Conservation (phyloP, 1,284 basidiomycete genomes). For the Microbotryomycetes sp. region DNA sequence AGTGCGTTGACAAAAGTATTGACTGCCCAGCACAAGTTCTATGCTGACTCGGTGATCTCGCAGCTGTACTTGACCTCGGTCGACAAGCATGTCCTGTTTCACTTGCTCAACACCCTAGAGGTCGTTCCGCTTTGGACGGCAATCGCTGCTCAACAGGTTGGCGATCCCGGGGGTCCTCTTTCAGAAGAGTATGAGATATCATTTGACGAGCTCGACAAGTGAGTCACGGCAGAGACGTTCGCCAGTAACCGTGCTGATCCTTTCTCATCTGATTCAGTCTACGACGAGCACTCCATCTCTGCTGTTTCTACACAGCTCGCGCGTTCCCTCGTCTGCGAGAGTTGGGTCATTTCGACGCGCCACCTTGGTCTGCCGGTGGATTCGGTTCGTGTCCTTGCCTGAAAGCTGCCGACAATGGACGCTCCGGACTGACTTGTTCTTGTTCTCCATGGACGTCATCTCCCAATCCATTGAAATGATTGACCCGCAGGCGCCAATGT, state of each 20-base stretch:
- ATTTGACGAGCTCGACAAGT: conserved; percentile 27
- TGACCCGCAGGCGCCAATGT: background rate
- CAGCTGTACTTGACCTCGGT: conserved; percentile 23
- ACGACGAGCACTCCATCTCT: conserved; percentile 15
- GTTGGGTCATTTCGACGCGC: background rate
- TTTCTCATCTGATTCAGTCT: conserved; percentile 10
- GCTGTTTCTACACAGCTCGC: conserved; percentile 17
- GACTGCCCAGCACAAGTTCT: background rate
- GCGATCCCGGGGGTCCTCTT: conserved; percentile 12
- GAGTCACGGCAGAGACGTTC: background rate
- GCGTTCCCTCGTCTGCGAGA: conserved; percentile 1
- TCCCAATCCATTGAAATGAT: background rate
- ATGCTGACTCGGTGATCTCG: background rate
- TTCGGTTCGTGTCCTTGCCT: background rate
- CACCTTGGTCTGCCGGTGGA: background rate
- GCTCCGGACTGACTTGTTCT: background rate
- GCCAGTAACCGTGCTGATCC: background rate
- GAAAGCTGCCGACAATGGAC: background rate
- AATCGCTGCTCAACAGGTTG: conserved; percentile 12
- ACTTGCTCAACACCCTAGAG: conserved; percentile 17
- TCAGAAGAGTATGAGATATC: conserved; percentile 22
- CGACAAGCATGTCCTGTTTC: conserved; percentile 29
- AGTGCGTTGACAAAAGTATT: background rate
- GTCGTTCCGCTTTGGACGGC: conserved; percentile 18
- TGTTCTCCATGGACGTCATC: background rate